phyloP scores from a whole-genome alignment of 2,329 filamentous ascomycete species.

The Seiridium cupressi region DNA sequence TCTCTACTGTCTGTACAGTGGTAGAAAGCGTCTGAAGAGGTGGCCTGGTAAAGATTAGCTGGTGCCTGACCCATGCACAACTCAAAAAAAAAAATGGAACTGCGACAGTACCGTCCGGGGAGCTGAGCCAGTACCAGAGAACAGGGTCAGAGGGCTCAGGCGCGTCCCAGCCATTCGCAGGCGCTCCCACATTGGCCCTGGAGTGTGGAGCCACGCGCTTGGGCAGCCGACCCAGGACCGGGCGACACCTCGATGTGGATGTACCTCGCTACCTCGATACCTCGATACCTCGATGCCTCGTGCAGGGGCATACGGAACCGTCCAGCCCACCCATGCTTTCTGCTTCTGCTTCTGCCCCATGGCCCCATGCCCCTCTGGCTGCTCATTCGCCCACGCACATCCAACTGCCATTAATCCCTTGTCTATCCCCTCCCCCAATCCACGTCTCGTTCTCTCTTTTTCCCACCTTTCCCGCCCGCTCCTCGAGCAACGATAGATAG shows the following conservation, averaged over 20 bases:
- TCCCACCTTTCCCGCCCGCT: neutral
- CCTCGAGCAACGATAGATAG: neutral
- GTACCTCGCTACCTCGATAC: neutral
- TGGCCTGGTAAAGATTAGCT: too few species aligned
- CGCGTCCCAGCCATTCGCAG: neutral
- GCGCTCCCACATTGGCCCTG: neutral
- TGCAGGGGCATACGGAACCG: neutral
- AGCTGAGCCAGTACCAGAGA: too few species aligned
- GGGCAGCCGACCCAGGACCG: slow-evolving; percentile 8
- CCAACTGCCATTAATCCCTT: slow-evolving; percentile 4
- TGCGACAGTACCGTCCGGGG: too few species aligned
- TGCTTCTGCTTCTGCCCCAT: neutral
- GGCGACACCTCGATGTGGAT: neutral
- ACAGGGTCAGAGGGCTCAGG: neutral
- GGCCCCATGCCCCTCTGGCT: neutral
- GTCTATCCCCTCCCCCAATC: neutral
- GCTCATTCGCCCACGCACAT: neutral
- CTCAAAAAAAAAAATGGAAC: too few species aligned
- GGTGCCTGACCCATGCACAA: too few species aligned
- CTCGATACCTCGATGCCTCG: neutral
- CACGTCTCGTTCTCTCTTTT: neutral
- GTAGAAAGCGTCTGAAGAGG: too few species aligned
- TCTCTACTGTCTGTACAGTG: too few species aligned
- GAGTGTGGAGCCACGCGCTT: neutral
- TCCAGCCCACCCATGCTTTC: neutral